Conservation (phyloP, 129 eudicot genomes). For the Apium graveolens region DNA sequence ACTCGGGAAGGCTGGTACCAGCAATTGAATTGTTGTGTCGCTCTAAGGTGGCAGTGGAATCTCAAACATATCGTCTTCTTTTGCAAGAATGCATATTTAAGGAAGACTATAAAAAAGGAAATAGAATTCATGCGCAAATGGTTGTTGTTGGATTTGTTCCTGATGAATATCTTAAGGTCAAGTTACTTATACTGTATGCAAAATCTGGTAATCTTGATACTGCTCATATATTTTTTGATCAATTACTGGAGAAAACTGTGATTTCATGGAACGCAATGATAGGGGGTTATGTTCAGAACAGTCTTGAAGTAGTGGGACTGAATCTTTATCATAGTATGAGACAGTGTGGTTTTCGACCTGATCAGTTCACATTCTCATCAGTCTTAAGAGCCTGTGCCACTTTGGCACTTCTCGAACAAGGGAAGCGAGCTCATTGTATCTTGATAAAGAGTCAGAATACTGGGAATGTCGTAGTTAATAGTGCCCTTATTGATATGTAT, state of each 20-base stretch:
- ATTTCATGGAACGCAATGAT: constrained; percentile 91
- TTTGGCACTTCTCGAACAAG: constrained; percentile 72
- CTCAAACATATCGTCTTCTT: constrained; percentile 73
- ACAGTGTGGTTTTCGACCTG: constrained; percentile 53
- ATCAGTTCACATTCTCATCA: constrained; percentile 84
- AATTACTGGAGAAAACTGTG: constrained; percentile 38
- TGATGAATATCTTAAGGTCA: constrained; percentile 58
- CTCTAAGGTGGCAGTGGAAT: constrained; percentile 37
- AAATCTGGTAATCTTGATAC: constrained; percentile 69
- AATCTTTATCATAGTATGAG: constrained; percentile 59
- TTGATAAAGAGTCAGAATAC: constrained; percentile 47
- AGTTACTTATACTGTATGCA: constrained; percentile 75
- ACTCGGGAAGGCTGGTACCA: constrained; percentile 64
- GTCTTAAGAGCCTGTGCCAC: constrained; percentile 90
- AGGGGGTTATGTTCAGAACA: constrained; percentile 87
- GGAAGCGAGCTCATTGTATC: constrained; percentile 69
- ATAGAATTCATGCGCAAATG: constrained; percentile 78
- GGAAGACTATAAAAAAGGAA: constrained; percentile 41
- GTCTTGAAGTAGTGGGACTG: constrained; percentile 58
- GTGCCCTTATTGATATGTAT: constrained; percentile 93
- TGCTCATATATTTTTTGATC: constrained; percentile 52
- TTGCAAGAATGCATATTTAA: constrained; percentile 86
- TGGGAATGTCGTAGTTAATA: constrained; percentile 66
- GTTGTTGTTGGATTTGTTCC: constrained; percentile 57
- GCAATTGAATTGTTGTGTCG: constrained; percentile 64